Base-by-base conservation (phyloP, 768 basidiomycete genomes). In the Boletus rubropictus region DNA sequence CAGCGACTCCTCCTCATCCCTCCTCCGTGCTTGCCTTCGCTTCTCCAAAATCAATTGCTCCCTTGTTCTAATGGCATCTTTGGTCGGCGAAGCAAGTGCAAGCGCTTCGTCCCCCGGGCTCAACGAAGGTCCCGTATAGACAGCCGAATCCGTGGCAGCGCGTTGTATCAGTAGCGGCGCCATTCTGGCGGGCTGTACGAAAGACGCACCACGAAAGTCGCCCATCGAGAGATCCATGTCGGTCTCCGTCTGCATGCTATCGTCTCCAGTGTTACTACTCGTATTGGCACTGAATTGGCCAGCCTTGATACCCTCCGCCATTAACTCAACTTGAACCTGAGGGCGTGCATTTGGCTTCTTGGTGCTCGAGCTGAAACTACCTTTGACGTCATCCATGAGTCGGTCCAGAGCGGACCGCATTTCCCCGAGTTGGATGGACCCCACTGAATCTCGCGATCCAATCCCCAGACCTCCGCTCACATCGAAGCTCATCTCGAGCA, bases 381-480 rank as follows among this genome's bases (percentile, higher is more conserved):
- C 64, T 47, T 66, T 62, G 17, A 84, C 82, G 46, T 84, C 80
- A 51, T 84, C 81, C 79, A 87, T 83, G 25, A 87, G 69, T 36
- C 82, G 69, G 58, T 87, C 84, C 25, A 87, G 71, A 6, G 84
- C 85, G 50, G 81, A 83, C 50, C 79, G 78, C 77, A 85, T 84
- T 39, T 85, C 84, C 52, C 78, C 75, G 22, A 82, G 79, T 54
- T 80, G 76, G 22, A 80, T 72, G 37, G 75, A 72, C 7, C 73
- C 72, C 59, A 76, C 61, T 12, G 72, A 75, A 68, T 72, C 55
- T 53, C 69, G 59, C 35, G 62, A 38, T 42, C 54, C 51, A 31
- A 57, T 45, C 27, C 64, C 50, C 24, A 58, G 45, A 17, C 59
- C 44, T 15, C 58, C 59, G n/a, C 55, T 54, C 4, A 59, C 39